Evolutionary conservation across 2,329 filamentous ascomycete species (phyloP).

Genomic region (Ascochyta lentis): DNA sequence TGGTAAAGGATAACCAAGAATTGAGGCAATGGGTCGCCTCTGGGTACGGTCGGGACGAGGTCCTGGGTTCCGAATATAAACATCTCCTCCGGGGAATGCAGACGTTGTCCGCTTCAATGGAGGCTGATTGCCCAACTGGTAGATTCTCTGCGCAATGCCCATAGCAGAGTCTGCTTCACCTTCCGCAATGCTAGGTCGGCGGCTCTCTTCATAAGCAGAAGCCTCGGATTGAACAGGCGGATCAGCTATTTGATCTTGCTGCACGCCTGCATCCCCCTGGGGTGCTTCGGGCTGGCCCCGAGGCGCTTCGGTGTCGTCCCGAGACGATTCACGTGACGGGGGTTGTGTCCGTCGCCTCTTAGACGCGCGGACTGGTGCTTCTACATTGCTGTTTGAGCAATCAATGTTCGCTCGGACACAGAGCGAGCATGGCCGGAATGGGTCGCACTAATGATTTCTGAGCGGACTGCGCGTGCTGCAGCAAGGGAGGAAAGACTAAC

Average conservation of each 20-base stretch:
- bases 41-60: slow-evolving; percentile 20
- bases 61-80: background rate
- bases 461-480: background rate
- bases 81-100: slow-evolving; percentile 45
- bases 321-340: slow-evolving; percentile 10
- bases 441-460: slow-evolving; percentile 39
- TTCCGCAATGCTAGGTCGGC: slow-evolving; percentile 2
- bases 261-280: background rate
- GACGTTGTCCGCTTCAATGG: slow-evolving; percentile 42
- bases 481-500: slow-evolving; percentile 5
- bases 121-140: slow-evolving; percentile 33
- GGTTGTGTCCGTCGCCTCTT: slow-evolving; percentile 15
- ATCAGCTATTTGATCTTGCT: background rate
- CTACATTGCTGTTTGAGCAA: background rate
- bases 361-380: background rate
- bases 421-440: slow-evolving; percentile 43
- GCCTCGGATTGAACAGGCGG: background rate
- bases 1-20: slow-evolving; percentile 34
- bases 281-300: background rate
- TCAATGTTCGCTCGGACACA: slow-evolving; percentile 40
- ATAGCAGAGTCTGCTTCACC: slow-evolving; percentile 45
- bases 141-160: slow-evolving; percentile 44
- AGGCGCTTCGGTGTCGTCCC: slow-evolving; percentile 3
- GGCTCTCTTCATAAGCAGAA: background rate
- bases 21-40: slow-evolving; percentile 25